Base-by-base conservation (phyloP, 1,284 basidiomycete genomes). In the Omphalotus olearius region DNA sequence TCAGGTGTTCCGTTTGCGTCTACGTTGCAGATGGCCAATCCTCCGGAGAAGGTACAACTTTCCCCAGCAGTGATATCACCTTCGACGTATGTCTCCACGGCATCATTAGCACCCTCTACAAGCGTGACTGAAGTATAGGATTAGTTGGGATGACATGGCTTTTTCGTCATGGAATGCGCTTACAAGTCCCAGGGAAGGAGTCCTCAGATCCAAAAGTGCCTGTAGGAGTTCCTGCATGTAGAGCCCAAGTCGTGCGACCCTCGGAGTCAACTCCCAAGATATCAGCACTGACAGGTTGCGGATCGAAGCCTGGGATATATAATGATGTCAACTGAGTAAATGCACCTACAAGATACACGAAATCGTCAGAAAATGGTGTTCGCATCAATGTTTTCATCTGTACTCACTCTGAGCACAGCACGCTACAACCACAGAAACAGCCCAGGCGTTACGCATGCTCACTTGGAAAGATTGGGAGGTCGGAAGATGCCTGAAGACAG, bases 291-390 rank as follows among this genome's bases (percentile, higher is more conserved):
- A 76, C 52, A 3, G 71, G 69, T 58, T 74, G 71, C 9, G 69
- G 65, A 52, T 77, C 71, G 45, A 75, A 73, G 26, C 66, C 74
- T 4, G 74, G 75, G 45, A 78, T 65, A 55, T 68, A 74, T 36
- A 77, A 59, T 13, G 75, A 72, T 0, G 66, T 65, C 2, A 45
- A 40, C 48, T 62, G 58, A 14, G 62, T 62, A 35, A 47, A 36
- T 28, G 56, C 52, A 51, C 48, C 58, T 58, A 17, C 23, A 26
- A 46, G 30, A 48, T 7, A 33, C 2, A 9, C 4, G 7, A 4
- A 13, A 33, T 9, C 7, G 13, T 33, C 13, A 33, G 30, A 10
- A 10, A 10, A 33, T 33, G 30, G 30, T 33, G 13, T 13, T 9
- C 26, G 7, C 2, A 2, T 9, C 30, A 33, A 10, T 33, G 7